phyloP scores from a whole-genome alignment of 208 protist species.

The Acanthamoeba divionensis region DNA sequence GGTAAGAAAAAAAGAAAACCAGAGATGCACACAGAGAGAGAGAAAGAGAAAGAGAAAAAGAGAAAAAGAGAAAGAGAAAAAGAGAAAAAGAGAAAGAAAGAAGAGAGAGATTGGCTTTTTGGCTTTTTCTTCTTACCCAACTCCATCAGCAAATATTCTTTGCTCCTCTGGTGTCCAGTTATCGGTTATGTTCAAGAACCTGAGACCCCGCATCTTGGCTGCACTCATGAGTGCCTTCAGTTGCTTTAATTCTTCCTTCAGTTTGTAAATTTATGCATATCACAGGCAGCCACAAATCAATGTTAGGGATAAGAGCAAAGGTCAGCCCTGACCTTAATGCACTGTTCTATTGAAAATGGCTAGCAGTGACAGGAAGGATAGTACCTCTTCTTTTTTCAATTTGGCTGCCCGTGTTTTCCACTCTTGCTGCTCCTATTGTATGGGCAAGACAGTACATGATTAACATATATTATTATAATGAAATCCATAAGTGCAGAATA shows the following conservation, averaged over 20 bases:
- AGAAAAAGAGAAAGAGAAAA: background rate
- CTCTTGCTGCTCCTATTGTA: background rate
- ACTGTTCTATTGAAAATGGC: background rate
- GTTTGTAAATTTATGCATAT: background rate
- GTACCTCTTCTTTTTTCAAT: background rate
- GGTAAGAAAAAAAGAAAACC: background rate
- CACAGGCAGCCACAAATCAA: background rate
- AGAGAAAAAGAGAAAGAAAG: background rate
- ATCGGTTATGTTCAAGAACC: background rate
- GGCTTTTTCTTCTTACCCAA: background rate
- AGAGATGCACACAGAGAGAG: background rate
- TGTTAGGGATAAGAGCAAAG: background rate
- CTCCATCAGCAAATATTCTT: conserved; percentile 27
- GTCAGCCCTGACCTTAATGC: background rate
- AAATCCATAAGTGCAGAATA: background rate
- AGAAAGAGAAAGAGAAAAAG: background rate
- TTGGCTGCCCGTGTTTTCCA: background rate
- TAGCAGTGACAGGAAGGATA: too few relatives aligned
- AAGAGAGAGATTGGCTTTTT: background rate
- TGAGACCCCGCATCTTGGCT: background rate
- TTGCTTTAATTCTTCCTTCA: background rate
- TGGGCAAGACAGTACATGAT: background rate
- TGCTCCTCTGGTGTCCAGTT: background rate
- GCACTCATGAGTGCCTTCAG: background rate
- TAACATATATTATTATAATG: background rate